Conservation (phyloP, 2,329 filamentous ascomycete species). For the Pseudogymnoascus sp. region DNA sequence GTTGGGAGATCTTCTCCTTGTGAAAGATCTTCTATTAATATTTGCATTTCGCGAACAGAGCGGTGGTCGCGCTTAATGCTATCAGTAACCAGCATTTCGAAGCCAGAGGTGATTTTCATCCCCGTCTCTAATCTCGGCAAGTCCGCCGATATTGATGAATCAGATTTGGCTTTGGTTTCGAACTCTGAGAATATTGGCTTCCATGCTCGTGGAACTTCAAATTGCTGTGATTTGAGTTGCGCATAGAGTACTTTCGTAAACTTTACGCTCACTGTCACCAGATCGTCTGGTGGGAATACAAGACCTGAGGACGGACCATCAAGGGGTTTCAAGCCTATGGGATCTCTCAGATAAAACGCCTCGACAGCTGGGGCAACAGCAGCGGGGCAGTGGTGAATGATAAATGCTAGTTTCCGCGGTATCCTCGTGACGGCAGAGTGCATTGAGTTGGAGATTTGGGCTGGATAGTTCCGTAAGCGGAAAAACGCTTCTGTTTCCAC, state of each 20-base stretch:
- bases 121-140: constrained; percentile 53
- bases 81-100: constrained; percentile 74
- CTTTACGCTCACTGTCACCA: constrained; percentile 68
- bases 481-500: constrained; percentile 89
- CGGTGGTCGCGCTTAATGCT: constrained; percentile 60
- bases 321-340: constrained; percentile 63
- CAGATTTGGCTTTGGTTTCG: constrained; percentile 25
- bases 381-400: constrained; percentile 67
- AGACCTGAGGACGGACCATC: constrained; percentile 46
- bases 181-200: constrained; percentile 29
- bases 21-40: constrained; percentile 64
- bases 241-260: constrained; percentile 90
- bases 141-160: constrained; percentile 18
- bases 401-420: constrained; percentile 71
- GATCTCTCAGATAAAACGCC: constrained; percentile 85
- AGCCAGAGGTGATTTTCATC: constrained; percentile 84
- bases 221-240: constrained; percentile 80
- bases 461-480: constrained; percentile 74
- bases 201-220: constrained; percentile 54
- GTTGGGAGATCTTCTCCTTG: constrained; percentile 62
- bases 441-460: constrained; percentile 63
- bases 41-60: constrained; percentile 63
- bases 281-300: constrained; percentile 65
- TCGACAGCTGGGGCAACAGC: constrained; percentile 79
- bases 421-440: constrained; percentile 68